These are phyloP conservation scores for Adansonia grandidieri DNA, from an alignment of 441 rosid species.

Conservation along the genomic window DNA sequence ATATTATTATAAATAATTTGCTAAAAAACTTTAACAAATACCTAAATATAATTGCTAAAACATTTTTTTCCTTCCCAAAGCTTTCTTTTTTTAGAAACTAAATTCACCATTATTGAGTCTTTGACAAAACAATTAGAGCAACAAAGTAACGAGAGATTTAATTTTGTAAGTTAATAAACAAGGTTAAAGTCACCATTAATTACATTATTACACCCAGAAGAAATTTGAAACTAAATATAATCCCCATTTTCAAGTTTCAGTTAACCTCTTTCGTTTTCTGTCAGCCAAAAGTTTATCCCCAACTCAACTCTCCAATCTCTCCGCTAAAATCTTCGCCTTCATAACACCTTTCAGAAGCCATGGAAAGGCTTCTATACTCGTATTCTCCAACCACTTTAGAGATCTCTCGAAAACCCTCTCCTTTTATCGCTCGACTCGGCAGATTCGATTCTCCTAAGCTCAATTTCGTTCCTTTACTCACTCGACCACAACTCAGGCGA, in stretches of 20 bases:
- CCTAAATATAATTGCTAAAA: no score
- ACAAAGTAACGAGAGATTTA: no score
- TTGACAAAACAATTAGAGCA: background rate
- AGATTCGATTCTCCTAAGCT: slow-evolving; percentile 46
- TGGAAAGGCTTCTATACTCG: slow-evolving; percentile 91
- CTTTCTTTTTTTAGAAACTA: background rate
- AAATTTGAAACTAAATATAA: background rate
- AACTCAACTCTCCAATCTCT: background rate
- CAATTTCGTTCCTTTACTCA: slow-evolving; percentile 29
- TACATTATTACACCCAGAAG: background rate
- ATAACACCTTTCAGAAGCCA: slow-evolving; percentile 39
- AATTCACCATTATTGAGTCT: background rate
- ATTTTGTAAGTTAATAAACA: background rate
- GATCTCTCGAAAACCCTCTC: slow-evolving; percentile 36
- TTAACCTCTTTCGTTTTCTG: background rate
- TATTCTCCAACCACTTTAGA: slow-evolving; percentile 58
- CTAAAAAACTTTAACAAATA: no score
- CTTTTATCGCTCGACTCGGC: slow-evolving; percentile 46
- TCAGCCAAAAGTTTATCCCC: slow-evolving; percentile 23
- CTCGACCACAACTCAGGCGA: slow-evolving; percentile 45
- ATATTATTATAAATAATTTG: no score
- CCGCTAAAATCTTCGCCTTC: background rate
- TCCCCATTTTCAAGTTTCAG: slow-evolving; percentile 26
- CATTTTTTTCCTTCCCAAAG: no score
- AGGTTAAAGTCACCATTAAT: background rate